Conservation (phyloP, 2,329 filamentous ascomycete species). For the Zelopaecilomyces penicillatus region DNA sequence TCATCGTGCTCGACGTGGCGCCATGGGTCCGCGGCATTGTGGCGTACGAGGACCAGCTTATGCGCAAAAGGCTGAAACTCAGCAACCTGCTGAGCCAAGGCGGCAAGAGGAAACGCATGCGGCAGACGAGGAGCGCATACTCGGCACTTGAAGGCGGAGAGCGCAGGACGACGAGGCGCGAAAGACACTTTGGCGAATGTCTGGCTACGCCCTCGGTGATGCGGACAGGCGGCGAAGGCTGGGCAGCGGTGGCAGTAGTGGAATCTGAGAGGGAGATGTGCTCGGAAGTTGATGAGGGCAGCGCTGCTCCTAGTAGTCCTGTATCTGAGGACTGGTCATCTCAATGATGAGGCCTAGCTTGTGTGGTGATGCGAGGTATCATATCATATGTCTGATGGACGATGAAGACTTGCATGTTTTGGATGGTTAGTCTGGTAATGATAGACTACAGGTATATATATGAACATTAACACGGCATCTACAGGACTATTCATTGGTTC, state of each 20-base stretch:
- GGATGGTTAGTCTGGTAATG: too few relatives aligned
- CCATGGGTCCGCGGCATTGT: conserved; percentile 87
- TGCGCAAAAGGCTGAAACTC: conserved; percentile 56
- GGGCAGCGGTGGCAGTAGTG: conserved; percentile 23
- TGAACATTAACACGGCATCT: too few relatives aligned
- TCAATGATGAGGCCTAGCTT: background rate
- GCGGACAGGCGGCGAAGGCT: conserved; percentile 47
- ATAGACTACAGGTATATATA: too few relatives aligned
- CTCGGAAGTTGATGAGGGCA: conserved; percentile 5
- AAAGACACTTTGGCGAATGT: conserved; percentile 60
- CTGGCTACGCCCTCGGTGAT: conserved; percentile 56
- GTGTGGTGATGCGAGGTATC: background rate
- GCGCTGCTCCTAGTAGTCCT: conserved; percentile 5
- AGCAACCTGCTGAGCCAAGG: conserved; percentile 55
- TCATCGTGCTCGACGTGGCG: conserved; percentile 69
- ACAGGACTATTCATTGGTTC: too few relatives aligned
- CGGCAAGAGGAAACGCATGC: conserved; percentile 42
- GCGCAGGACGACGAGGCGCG: conserved; percentile 56
- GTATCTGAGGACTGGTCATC: conserved; percentile 5
- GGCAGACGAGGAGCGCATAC: conserved; percentile 66
- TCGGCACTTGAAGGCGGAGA: conserved; percentile 70
- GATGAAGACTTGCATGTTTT: too few relatives aligned
- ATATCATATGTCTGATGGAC: too few relatives aligned
- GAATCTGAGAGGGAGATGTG: conserved; percentile 8
- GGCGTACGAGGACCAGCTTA: conserved; percentile 62